Conservation (phyloP, 331 rosid species). For the Pyracantha coccinea region DNA sequence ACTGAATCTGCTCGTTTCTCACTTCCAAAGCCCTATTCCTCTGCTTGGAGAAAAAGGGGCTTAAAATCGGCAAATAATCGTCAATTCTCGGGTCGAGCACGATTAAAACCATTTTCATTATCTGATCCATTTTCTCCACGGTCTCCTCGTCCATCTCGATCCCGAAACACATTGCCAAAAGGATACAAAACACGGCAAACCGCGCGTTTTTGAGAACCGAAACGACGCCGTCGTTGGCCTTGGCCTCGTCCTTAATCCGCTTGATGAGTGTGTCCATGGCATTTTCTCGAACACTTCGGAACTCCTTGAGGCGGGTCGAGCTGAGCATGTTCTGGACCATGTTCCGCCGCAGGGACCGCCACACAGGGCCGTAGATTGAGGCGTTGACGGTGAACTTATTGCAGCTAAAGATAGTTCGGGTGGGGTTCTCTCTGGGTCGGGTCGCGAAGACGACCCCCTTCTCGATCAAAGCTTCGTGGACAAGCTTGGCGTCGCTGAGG, state of each 20-base stretch:
- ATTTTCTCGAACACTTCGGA: slow-evolving; percentile 39
- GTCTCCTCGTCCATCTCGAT: slow-evolving; percentile 73
- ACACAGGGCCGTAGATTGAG: slow-evolving; percentile 59
- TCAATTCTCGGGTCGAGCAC: slow-evolving; percentile 78
- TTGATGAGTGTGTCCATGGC: slow-evolving; percentile 63
- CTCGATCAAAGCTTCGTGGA: slow-evolving; percentile 65
- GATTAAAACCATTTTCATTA: slow-evolving; percentile 56
- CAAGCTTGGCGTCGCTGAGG: slow-evolving; percentile 44
- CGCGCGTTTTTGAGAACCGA: slow-evolving; percentile 59
- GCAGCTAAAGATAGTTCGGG: slow-evolving; percentile 65
- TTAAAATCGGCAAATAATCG: slow-evolving; percentile 63
- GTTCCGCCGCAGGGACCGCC: slow-evolving; percentile 76
- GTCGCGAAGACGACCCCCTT: slow-evolving; percentile 52
- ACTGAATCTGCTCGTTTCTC: slow-evolving; percentile 47
- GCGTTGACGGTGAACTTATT: slow-evolving; percentile 86
- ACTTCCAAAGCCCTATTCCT: slow-evolving; percentile 47
- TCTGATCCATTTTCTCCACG: slow-evolving; percentile 50
- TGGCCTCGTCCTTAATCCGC: slow-evolving; percentile 43
- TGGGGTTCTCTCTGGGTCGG: slow-evolving; percentile 74
- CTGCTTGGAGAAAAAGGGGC: slow-evolving; percentile 63
- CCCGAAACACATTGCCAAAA: slow-evolving; percentile 78
- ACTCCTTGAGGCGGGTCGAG: slow-evolving; percentile 57
- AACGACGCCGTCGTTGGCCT: slow-evolving; percentile 45
- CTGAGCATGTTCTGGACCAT: slow-evolving; percentile 97
- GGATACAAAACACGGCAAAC: slow-evolving; percentile 68